Evolutionary conservation across 805 yeast genomes (phyloP).

Genomic region (Cyberlindnera subsufficiens): DNA sequence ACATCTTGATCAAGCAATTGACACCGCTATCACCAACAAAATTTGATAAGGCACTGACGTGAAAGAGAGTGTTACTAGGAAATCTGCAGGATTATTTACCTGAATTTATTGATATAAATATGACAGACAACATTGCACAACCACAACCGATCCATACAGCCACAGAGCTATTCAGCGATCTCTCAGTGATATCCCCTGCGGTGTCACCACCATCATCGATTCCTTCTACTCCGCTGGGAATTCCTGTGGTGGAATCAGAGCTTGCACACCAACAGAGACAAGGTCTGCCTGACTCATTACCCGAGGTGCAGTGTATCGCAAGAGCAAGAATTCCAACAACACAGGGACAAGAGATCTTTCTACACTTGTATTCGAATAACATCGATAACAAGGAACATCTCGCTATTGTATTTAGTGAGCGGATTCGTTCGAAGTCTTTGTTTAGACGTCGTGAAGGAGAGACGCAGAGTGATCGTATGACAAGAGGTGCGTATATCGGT

Average conservation of each 20-base stretch:
- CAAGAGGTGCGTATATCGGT: conserved; percentile 97
- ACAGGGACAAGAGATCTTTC: conserved; percentile 86
- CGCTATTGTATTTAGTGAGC: conserved; percentile 95
- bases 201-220: conserved; percentile 25
- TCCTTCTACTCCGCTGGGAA: conserved; percentile 23
- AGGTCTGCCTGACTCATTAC: conserved; percentile 51
- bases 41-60: too few relatives aligned
- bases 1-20: too few relatives aligned
- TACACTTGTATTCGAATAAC: conserved; percentile 84
- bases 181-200: conserved; percentile 37
- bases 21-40: too few relatives aligned
- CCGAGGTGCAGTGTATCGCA: conserved; percentile 80
- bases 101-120: background rate
- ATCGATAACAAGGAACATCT: conserved; percentile 89
- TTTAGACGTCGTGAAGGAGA: conserved; percentile 61
- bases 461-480: conserved; percentile 90
- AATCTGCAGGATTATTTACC: background rate
- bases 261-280: conserved; percentile 24
- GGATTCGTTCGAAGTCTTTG: conserved; percentile 71
- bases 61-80: too few relatives aligned
- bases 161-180: conserved; percentile 26
- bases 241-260: conserved; percentile 18
- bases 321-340: conserved; percentile 97
- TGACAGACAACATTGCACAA: conserved; percentile 10
- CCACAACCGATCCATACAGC: conserved; percentile 12